Evolutionary conservation across 2,329 filamentous ascomycete species (phyloP).

Genomic region (Colletotrichum simmondsii): DNA sequence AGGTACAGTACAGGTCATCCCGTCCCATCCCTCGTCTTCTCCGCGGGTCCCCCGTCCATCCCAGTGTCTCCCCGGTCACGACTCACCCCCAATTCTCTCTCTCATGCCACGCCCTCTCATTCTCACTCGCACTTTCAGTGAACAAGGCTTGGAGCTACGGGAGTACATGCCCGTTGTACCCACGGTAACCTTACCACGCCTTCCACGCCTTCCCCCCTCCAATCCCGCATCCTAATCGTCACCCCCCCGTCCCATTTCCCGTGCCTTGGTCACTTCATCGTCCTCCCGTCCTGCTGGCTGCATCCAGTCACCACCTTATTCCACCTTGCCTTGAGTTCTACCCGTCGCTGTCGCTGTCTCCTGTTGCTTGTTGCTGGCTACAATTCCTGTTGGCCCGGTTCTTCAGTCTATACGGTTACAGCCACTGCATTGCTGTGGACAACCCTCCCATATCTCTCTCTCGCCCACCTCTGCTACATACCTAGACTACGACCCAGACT

Average conservation of each 20-base stretch:
- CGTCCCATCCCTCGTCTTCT: slow-evolving; percentile 12
- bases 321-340: background rate
- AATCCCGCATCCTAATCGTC: background rate
- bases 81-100: slow-evolving; percentile 9
- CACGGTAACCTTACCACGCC: background rate
- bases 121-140: too few relatives aligned
- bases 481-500: background rate
- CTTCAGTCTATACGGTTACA: background rate
- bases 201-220: background rate
- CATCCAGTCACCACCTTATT: background rate
- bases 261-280: slow-evolving; percentile 9
- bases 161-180: background rate
- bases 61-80: background rate
- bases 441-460: slow-evolving; percentile 14
- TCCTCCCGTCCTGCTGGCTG: background rate
- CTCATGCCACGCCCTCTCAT: background rate
- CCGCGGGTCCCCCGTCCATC: background rate
- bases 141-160: too few relatives aligned
- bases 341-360: background rate
- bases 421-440: background rate
- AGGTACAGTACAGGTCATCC: background rate
- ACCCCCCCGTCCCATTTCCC: slow-evolving; percentile 22
- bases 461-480: background rate
- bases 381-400: background rate
- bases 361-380: background rate